Evolutionary conservation across 2,329 filamentous ascomycete species (phyloP).

Genomic region (Ascochyta rabiei): DNA sequence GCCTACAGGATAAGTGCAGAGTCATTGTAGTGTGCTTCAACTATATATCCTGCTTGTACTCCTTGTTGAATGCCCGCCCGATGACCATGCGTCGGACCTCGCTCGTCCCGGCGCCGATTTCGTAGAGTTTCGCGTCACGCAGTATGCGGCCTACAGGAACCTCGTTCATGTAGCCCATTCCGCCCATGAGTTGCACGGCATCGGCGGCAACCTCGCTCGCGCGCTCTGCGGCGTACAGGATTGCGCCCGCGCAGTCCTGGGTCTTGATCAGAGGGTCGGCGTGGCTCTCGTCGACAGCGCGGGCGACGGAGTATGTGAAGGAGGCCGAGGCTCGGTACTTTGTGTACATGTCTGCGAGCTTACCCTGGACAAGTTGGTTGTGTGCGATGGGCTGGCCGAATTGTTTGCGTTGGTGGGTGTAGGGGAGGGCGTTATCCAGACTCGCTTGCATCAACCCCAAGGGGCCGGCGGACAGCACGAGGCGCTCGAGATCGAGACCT

Average conservation of each 20-base stretch:
- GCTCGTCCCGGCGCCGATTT: constrained; percentile 95
- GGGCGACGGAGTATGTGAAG: constrained; percentile 86
- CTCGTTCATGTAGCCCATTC: constrained; percentile 96
- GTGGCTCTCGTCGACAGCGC: constrained; percentile 66
- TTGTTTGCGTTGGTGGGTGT: constrained; percentile 86
- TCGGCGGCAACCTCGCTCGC: constrained; percentile 87
- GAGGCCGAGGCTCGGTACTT: constrained; percentile 83
- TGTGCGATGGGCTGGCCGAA: constrained; percentile 86
- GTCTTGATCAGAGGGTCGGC: constrained; percentile 69
- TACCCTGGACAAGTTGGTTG: constrained; percentile 92
- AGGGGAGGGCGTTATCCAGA: constrained; percentile 85
- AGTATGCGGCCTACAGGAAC: constrained; percentile 87
- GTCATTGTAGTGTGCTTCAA: not conserved
- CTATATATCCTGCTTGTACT: constrained; percentile 59
- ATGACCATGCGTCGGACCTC: constrained; percentile 96
- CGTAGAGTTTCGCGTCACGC: constrained; percentile 81
- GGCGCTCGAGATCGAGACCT: constrained; percentile 88
- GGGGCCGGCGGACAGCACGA: constrained; percentile 89
- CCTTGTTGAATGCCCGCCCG: constrained; percentile 87
- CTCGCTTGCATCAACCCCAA: constrained; percentile 93
- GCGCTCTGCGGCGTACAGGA: constrained; percentile 88
- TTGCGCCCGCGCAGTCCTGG: constrained; percentile 92
- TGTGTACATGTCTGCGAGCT: constrained; percentile 96
- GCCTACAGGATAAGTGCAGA: not conserved
- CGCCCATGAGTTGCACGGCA: constrained; percentile 89